These are phyloP conservation scores for Fusarium continuum DNA, from an alignment of 2,329 filamentous ascomycete species.

Conservation along the genomic window DNA sequence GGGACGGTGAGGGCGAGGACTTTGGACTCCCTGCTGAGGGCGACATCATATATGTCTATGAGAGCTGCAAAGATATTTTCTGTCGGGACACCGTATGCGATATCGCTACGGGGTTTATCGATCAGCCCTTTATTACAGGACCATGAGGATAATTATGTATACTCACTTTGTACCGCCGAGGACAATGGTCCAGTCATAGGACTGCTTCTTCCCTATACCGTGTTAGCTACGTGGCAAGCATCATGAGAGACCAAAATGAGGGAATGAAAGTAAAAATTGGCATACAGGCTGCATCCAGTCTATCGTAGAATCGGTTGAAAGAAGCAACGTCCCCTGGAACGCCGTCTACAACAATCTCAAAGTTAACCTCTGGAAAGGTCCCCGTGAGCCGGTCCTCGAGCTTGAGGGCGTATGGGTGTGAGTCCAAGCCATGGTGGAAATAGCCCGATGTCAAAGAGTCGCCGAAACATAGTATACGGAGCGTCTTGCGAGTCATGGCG, in stretches of 20 bases:
- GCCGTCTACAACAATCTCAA: slow-evolving; percentile 60
- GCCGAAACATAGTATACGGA: slow-evolving; percentile 71
- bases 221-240: neutral
- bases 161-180: slow-evolving; percentile 70
- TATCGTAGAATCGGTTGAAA: slow-evolving; percentile 43
- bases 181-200: slow-evolving; percentile 69
- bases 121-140: neutral
- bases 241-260: neutral
- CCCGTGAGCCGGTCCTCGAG: slow-evolving; percentile 58
- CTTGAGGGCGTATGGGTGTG: slow-evolving; percentile 63
- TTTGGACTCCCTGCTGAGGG: slow-evolving; percentile 59
- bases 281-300: slow-evolving; percentile 51
- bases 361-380: slow-evolving; percentile 54
- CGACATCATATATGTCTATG: slow-evolving; percentile 59
- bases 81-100: slow-evolving; percentile 52
- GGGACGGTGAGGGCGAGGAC: slow-evolving; percentile 72
- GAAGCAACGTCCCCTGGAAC: slow-evolving; percentile 61
- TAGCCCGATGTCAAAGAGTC: slow-evolving; percentile 71
- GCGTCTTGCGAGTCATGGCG: slow-evolving; percentile 46
- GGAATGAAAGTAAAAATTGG: neutral
- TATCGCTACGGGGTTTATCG: slow-evolving; percentile 54
- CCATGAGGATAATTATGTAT: neutral
- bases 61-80: slow-evolving; percentile 60
- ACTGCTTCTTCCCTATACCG: slow-evolving; percentile 31
- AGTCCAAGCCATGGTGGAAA: slow-evolving; percentile 51